A percentile compares a stretch with the other conserved stretches of the same genome.
Conservation (phyloP, 2,329 filamentous ascomycete species). For the Aspergillus unguis region DNA sequence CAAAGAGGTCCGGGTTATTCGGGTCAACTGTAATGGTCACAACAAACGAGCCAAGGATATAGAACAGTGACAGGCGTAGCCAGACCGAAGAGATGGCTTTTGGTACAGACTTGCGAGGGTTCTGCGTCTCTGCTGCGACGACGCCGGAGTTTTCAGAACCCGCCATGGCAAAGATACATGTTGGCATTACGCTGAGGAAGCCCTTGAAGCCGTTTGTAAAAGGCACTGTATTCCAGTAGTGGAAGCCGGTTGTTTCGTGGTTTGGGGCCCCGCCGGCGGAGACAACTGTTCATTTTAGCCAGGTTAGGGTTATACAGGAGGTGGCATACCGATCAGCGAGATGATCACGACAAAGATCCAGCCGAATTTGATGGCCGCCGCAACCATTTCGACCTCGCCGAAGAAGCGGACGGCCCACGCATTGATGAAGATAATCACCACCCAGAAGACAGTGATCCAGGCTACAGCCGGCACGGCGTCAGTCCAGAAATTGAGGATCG, state of each 20-base stretch:
- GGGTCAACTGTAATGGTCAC: constrained; percentile 45
- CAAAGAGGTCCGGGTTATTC: constrained; percentile 40
- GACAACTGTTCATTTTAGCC: constrained; percentile 30
- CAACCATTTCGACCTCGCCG: constrained; percentile 46
- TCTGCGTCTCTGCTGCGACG: constrained; percentile 43
- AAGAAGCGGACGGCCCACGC: constrained; percentile 45
- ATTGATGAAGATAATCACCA: constrained; percentile 43
- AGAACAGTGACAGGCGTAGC: constrained; percentile 46
- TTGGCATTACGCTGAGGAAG: constrained; percentile 35
- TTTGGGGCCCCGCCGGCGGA: constrained; percentile 45
- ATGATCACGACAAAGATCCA: constrained; percentile 50
- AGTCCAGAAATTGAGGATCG: constrained; percentile 47
- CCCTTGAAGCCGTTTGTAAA: constrained; percentile 48
- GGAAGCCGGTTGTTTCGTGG: constrained; percentile 41
- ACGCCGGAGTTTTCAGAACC: constrained; percentile 45
- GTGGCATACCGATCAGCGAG: constrained; percentile 32
- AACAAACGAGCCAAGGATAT: constrained; percentile 45
- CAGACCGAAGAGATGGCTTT: constrained; percentile 46
- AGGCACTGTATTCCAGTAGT: constrained; percentile 44
- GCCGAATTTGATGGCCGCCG: constrained; percentile 44
- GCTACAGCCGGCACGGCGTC: constrained; percentile 40
- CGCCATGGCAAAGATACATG: constrained; percentile 39
- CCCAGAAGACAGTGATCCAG: constrained; percentile 45
- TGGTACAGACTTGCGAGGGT: constrained; percentile 44
- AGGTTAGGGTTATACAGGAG: not conserved